A percentile compares a stretch with the other conserved stretches of the same genome.
Evolutionary conservation across 2,329 filamentous ascomycete species (phyloP).

Genomic region (Penicillium sp.): DNA sequence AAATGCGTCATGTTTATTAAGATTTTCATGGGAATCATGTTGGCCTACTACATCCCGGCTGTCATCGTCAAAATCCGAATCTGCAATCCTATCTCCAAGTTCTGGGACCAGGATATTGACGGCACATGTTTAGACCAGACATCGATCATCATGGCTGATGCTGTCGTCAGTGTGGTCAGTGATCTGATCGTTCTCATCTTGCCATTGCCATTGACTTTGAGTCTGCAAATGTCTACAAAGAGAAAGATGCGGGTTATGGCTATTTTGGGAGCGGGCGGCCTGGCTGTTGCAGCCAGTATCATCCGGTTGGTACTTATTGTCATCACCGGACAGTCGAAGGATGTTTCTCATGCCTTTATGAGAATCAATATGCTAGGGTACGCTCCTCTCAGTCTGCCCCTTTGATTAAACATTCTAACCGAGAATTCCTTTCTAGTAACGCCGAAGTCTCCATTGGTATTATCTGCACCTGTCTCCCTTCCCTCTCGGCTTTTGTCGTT

Average conservation of each 20-base stretch:
- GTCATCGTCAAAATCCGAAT: constrained; percentile 45
- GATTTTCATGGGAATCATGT: constrained; percentile 38
- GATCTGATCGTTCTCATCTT: constrained; percentile 55
- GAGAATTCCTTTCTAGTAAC: constrained; percentile 30
- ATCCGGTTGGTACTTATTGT: constrained; percentile 28
- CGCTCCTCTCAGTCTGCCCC: constrained; percentile 23
- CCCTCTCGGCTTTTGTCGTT: constrained; percentile 35
- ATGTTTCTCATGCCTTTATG: constrained; percentile 28
- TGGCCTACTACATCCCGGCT: constrained; percentile 43
- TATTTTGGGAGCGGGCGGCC: constrained; percentile 50
- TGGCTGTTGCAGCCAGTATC: constrained; percentile 30
- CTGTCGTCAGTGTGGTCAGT: constrained; percentile 58
- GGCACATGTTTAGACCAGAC: constrained; percentile 28
- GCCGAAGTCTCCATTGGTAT: constrained; percentile 43
- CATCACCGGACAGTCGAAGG: constrained; percentile 20
- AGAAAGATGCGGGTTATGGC: constrained; percentile 48
- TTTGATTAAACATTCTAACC: constrained; percentile 30
- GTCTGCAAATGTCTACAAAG: constrained; percentile 44
- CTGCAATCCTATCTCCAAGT: constrained; percentile 43
- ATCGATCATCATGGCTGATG: constrained; percentile 51
- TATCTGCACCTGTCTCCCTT: constrained; percentile 42
- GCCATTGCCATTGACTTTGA: constrained; percentile 48
- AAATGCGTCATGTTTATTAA: constrained; percentile 42
- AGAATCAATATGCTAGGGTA: constrained; percentile 33
- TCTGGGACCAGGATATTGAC: constrained; percentile 34